Base-by-base conservation (phyloP, 2,329 filamentous ascomycete species). In the Fusarium sambucinum region DNA sequence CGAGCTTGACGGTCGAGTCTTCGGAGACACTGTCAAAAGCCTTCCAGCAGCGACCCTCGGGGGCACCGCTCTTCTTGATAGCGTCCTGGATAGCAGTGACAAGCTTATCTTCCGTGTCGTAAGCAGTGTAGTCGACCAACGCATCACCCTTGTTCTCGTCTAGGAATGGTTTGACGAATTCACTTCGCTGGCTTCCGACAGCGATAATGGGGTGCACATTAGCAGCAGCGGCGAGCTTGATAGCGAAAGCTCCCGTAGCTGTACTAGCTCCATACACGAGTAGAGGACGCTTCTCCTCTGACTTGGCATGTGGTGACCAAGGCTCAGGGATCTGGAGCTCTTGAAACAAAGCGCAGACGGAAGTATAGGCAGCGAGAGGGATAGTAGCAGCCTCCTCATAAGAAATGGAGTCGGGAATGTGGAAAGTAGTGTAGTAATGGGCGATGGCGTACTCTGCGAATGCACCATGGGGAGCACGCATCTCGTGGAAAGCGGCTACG, bases 371-470 rank as follows among this genome's bases (percentile, higher is more conserved):
- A 0, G 65, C 58, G 1, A 68, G 59, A 2, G 65, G 65, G 1
- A 68, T 40, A 1, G 63, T 64, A 1, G 65, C 65, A 1, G 58
- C 65, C 5, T 67, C 63, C n/a, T 62, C 52, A 1, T 33, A 61
- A 1, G 63, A 66, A 0, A 45, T 3, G 0, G 45, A 32, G 0
- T 51, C 63, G 0, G 86, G 84, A 19, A 88, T 77, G 67, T 84
- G 84, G 71, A 89, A 88, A 0, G 87, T 88, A 0, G 86, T 86
- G 69, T 85, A 80, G 33, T 82, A 80, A 76, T 80, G 84, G 0
- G 84, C 83, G 13, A 90, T 76, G 4, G 87, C 85, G 67, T 90
- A 90, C 71, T 90, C 87, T 5, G 88, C 89, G 63, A 84, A 91
- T 10, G 80, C 83, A 4, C 89, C 89, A 35, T 81, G 73, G 0